Base-by-base conservation (phyloP, 345 rosid genomes). In the Gossypium thurberi region DNA sequence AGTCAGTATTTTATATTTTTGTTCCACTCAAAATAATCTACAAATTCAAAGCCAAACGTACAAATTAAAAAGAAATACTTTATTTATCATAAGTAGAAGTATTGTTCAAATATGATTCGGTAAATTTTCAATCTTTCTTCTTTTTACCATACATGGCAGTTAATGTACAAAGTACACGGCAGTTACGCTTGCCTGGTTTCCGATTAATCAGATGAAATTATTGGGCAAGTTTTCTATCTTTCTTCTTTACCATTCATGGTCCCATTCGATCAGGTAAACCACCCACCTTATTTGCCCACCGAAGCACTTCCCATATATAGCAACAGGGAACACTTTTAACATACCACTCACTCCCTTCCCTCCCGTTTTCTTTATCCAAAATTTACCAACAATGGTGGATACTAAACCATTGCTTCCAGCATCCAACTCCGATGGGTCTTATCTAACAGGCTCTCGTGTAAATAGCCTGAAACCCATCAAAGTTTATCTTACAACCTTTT, bases 401-500 rank as follows among this genome's bases (percentile, higher is more conserved):
- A 50, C 68, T 8, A 42, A 77, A 21, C 61, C 71, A 18, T 65
- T 70, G 44, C 65, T 70, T 6, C 82, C 81, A 0, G 33, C 63
- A 21, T 77, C 79, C 17, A 58, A 37, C 44, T 20, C 73, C 37
- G 82, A 66, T 21, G 80, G 56, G 14, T 28, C 57, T 5, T 42
- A 15, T 8, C 26, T 51, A n/a, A 11, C 53, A 67, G 72, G 62
- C 70, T n/a, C 74, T 67, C 74, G 71, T 59, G 18, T 25, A 5
- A 11, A 18, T 50, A 77, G 69, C 73, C 85, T 69, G 20, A 48
- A 62, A n/a, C 74, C 77, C 66, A 74, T 71, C 68, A 83, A 65
- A 71, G 55, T 25, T 1, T 53, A 75, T 62, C 55, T 81, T 13
- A 48, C 72, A 0, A 66, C 81, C 46, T 56, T 71, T 46, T 82